Evolutionary conservation across 192 early-diverging fungal species (phyloP), one percentile per base, ranked within the genome.

Genomic region (Coemansia sp.): DNA sequence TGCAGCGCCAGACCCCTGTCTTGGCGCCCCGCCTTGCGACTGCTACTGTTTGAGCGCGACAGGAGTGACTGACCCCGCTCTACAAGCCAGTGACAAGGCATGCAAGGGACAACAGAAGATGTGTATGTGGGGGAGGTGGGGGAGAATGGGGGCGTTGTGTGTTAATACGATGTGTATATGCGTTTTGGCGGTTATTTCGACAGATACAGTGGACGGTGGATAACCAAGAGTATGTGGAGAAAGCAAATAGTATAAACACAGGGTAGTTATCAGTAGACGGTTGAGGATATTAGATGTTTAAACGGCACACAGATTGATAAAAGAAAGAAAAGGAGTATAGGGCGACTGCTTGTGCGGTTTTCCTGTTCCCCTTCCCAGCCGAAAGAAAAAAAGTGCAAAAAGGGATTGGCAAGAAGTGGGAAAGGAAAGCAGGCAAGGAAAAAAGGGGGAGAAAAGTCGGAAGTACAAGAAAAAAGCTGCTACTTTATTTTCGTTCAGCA

Each of bases 1-100:
- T 73, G 67, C n/a, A 65, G 56, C 6, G 76, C 31, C 44, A 70
- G 64, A 34, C 65, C 72, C 50, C 67, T 69, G 60, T 79, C 71
- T 37, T 63, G 66, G 44, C 70, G 75, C 2, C 47, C 69, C 36
- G 59, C 37, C 62, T 79, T 73, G 67, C 71, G 70, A 63, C 57
- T 68, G 70, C 59, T 63, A 64, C 70, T 72, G 60, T 69, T 66
- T 36, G 76, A 64, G 61, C 76, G 76, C 57, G 76, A 69, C 67
- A 79, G 54, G 54, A 79, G 67, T 60, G 68, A 62, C 48, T 79
- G 76, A 58, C 76, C 76, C 64, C 76, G 70, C 67, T 79, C 76
- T 79, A 79, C 61, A 67, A 72, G 69, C 52, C 75, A 70, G 56
- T 38, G 50, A 59, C 66, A 71, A 22, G 57, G 56, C 76, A 79